Evolutionary conservation across 2,329 filamentous ascomycete genomes (phyloP).

Genomic region (Simplicillium sp.): DNA sequence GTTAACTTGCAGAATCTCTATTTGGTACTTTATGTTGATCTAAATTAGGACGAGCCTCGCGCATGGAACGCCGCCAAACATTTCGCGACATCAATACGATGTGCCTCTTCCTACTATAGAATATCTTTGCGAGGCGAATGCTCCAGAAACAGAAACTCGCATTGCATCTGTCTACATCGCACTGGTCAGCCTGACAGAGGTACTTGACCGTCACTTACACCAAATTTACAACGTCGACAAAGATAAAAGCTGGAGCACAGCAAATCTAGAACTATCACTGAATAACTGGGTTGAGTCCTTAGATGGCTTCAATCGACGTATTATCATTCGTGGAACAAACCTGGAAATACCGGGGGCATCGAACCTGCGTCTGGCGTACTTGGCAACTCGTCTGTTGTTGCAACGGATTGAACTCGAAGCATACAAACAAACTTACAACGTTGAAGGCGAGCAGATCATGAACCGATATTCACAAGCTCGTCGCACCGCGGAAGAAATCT

Average conservation of each 20-base stretch:
- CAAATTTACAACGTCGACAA: conserved; percentile 25
- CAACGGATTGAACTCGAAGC: conserved; percentile 36
- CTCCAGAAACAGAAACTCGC: conserved; percentile 8
- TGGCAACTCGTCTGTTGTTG: conserved; percentile 35
- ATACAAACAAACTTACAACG: conserved; percentile 16
- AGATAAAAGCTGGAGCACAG: conserved; percentile 13
- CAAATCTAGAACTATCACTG: conserved; percentile 26
- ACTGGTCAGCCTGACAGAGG: conserved; percentile 32
- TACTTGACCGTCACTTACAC: conserved; percentile 19
- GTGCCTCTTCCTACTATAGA: conserved; percentile 31
- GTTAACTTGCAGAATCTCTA: conserved; percentile 1
- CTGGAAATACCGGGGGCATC: conserved; percentile 33
- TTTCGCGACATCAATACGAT: conserved; percentile 34
- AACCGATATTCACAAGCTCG: conserved; percentile 30
- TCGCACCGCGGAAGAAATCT: conserved; percentile 37
- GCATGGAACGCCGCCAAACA: conserved; percentile 41
- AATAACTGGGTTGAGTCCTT: conserved; percentile 35
- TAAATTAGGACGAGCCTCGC: conserved; percentile 36
- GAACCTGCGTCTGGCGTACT: conserved; percentile 41
- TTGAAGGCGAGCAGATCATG: conserved; percentile 13
- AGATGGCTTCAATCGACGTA: conserved; percentile 22
- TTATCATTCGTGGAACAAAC: conserved; percentile 31
- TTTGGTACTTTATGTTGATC: not conserved
- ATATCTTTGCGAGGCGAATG: conserved; percentile 18
- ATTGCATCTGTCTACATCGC: conserved; percentile 32